Base-by-base conservation (phyloP, 2,329 filamentous ascomycete genomes). In the Alternaria triticina region DNA sequence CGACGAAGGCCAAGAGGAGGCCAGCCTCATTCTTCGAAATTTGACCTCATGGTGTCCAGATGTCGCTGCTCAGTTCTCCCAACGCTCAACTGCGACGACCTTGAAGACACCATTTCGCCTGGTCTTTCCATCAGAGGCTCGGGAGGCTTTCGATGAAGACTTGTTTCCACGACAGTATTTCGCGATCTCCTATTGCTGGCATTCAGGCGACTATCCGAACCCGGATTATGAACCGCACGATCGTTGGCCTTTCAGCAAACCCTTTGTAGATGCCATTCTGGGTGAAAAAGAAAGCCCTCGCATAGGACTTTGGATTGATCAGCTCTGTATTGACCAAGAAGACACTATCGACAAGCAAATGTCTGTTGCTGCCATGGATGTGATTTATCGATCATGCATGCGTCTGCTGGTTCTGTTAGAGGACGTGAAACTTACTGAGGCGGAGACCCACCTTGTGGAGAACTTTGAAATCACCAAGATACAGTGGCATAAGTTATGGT, bases 281-380 rank as follows among this genome's bases (percentile, higher is more conserved):
- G 3, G 43, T 6, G 68, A 66, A 27, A 70, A 69, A 6, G 46
- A 57, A 6, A 59, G 68, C 30, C 61, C 59, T 13, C 59, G 69
- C 12, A 64, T 64, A 8, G 69, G 67, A 5, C 68, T 68, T 9
- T 71, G 67, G 69, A 67, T 71, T 17, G 69, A 71, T 23, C 67
- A 71, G 36, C 61, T 70, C 1, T 71, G 67, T 12, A 71, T 71
- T 23, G 47, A 68, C 7, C 65, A 71, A 17, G 11, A 11, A 0
- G 61, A 61, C 10, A 10, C 27, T 7, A 10, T 36, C 4, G 65
- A 71, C 27, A 68, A 71, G n/a, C 45, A 57, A 6, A 64, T 30
- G 5, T 64, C 61, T 7, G 64, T 71, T 17, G 69, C 65, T 7
- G 67, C 65, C 8, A 70, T 71, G 67, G 67, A 70, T 43, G 15